These are phyloP conservation scores for Pharus latifolius DNA, from an alignment of 176 grass and related monocot genomes.

Conservation along the genomic window DNA sequence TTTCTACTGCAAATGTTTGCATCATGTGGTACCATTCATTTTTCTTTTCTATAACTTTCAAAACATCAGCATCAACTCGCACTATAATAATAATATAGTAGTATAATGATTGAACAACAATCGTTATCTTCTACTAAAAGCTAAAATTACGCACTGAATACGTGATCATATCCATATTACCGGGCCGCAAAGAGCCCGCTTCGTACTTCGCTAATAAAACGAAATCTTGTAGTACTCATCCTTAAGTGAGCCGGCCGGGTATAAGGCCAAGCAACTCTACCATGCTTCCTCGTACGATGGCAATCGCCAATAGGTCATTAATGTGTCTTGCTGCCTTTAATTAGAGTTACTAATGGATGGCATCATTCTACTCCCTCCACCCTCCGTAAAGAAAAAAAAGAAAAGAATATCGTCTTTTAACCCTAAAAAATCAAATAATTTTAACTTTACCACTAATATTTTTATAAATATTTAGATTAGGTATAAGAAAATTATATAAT, in stretches of 20 bases:
- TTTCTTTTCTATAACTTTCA: neutral
- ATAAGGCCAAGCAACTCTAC: too few relatives aligned
- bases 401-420: too few relatives aligned
- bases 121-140: neutral
- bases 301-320: constrained; percentile 29
- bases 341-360: too few relatives aligned
- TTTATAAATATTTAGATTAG: too few relatives aligned
- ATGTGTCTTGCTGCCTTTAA: neutral
- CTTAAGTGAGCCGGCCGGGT: too few relatives aligned
- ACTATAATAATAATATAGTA: neutral
- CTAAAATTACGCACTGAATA: neutral
- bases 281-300: constrained; percentile 23
- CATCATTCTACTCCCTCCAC: too few relatives aligned
- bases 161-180: neutral
- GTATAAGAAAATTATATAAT: too few relatives aligned
- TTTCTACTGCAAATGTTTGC: too few relatives aligned
- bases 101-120: constrained; percentile 1
- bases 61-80: constrained; percentile 21
- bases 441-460: too few relatives aligned
- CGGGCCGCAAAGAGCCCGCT: neutral
- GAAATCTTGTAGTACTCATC: too few relatives aligned
- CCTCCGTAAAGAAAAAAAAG: too few relatives aligned
- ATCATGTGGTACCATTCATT: neutral
- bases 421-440: too few relatives aligned
- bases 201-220: neutral